Conservation (phyloP, 1,139 yeast species). For the Taphrina communis region DNA sequence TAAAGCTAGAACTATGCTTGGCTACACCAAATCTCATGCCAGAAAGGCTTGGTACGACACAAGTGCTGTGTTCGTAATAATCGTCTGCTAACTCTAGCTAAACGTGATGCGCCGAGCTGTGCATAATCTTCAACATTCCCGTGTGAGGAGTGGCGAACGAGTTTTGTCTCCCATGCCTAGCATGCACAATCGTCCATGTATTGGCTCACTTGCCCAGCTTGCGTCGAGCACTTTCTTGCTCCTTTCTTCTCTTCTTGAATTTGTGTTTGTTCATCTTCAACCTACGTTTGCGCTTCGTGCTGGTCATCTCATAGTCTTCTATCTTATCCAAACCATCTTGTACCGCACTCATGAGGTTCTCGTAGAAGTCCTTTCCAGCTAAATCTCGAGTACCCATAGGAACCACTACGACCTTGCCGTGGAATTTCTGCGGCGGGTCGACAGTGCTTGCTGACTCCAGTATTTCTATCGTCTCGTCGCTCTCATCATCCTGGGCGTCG, state of each 20-base stretch:
- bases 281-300: conserved; percentile 57
- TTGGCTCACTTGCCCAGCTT: conserved; percentile 49
- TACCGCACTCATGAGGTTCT: conserved; percentile 33
- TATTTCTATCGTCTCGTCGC: conserved; percentile 26
- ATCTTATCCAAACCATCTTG: conserved; percentile 34
- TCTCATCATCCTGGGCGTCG: conserved; percentile 48
- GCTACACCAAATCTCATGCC: no score
- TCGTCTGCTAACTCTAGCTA: no score
- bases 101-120: background rate
- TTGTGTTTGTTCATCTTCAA: conserved; percentile 59
- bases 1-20: no score
- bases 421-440: conserved; percentile 7
- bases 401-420: conserved; percentile 20
- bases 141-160: no score
- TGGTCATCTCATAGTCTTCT: conserved; percentile 49
- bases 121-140: background rate
- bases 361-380: conserved; percentile 22
- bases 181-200: no score
- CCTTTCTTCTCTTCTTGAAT: conserved; percentile 57
- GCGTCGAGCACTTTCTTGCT: conserved; percentile 54
- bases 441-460: conserved; percentile 1
- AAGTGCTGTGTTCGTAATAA: no score
- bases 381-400: conserved; percentile 15
- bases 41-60: no score
- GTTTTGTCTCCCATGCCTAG: no score